Evolutionary conservation across 139 green algal genomes (phyloP).

Genomic region (Tetradesmus obliquus): DNA sequence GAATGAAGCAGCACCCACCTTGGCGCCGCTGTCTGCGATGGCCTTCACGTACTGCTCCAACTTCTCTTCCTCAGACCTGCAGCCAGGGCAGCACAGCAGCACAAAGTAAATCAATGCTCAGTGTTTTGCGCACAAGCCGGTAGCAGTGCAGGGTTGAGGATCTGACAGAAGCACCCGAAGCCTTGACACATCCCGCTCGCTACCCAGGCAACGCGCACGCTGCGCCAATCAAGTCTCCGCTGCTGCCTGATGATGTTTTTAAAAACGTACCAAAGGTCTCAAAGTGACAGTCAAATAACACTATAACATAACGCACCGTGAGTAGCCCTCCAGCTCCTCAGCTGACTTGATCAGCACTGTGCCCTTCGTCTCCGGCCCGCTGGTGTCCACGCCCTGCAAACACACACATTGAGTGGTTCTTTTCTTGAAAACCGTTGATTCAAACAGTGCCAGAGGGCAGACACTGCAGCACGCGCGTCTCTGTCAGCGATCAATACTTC

Average conservation of each 20-base stretch:
- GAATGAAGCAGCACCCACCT: conserved; percentile 33
- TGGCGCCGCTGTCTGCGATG: conserved; percentile 81
- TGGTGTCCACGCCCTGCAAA: conserved; percentile 71
- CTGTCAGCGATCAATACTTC: too few relatives aligned
- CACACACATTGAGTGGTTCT: background rate
- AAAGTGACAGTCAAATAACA: background rate
- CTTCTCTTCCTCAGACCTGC: conserved; percentile 85
- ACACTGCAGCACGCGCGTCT: background rate
- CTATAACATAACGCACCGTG: conserved; percentile 48
- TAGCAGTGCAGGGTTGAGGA: background rate
- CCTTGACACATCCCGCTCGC: background rate
- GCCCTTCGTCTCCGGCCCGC: conserved; percentile 83
- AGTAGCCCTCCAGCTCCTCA: conserved; percentile 95
- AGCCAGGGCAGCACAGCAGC: background rate
- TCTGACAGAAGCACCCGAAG: background rate
- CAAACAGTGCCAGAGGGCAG: background rate
- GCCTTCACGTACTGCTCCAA: conserved; percentile 92
- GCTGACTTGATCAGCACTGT: conserved; percentile 97
- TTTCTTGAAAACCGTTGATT: background rate
- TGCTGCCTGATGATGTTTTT: background rate
- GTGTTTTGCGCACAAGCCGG: too few relatives aligned
- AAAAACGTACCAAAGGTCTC: background rate
- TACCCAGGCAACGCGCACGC: too few relatives aligned
- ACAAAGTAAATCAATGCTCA: background rate
- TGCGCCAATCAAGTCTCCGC: too few relatives aligned